Base-by-base conservation (phyloP, 108 stramenopile genomes). In the Aurantiochytrium sp. region DNA sequence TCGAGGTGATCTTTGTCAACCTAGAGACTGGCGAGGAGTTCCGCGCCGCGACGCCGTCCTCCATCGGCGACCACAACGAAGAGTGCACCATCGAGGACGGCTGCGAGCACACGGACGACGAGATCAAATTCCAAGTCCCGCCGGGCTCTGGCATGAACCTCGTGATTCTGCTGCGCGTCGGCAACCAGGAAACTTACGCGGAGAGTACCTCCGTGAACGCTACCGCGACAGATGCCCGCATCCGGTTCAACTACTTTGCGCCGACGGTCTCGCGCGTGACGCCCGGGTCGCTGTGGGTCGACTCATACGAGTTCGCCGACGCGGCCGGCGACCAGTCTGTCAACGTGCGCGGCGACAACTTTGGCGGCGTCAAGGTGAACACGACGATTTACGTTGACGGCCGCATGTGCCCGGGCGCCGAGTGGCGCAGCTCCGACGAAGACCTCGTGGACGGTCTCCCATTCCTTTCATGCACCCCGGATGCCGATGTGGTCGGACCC, bases 161-260 rank as follows among this genome's bases (percentile, higher is more conserved):
- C 10, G n/a, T 48, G 73, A 81, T 81, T 81, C 3, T 41, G 42
- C 21, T 81, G 0, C 73, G 30, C 6, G 73, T 81, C 30, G 73
- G 73, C 42, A 81, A 81, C 73, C 73, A 81, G 73, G 59, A 65
- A 10, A 65, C 59, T 34, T 81, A 48, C 24, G 73, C 73, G 1
- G 73, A 81, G 39, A 24, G 10, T 65, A 15, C 50, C 50, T 15
- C 34, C 10, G 32, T 19, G 32, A 65, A 65, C 19, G 39, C 19
- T 6, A 81, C 21, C 30, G 73, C 39, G 0, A 42, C 73, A 15
- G 45, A 41, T 12, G n/a, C 39, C 17, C 21, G 45, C 8, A 48
- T 81, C 19, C 73, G 39, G 19, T 81, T 81, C 45, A 41, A 81
- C 45, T 81, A 81, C 45, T 8, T 48, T 24, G 45, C 73, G 27